phyloP scores from a whole-genome alignment of 2,329 filamentous ascomycete genomes.

The Sporothrix brunneoviolacea region DNA sequence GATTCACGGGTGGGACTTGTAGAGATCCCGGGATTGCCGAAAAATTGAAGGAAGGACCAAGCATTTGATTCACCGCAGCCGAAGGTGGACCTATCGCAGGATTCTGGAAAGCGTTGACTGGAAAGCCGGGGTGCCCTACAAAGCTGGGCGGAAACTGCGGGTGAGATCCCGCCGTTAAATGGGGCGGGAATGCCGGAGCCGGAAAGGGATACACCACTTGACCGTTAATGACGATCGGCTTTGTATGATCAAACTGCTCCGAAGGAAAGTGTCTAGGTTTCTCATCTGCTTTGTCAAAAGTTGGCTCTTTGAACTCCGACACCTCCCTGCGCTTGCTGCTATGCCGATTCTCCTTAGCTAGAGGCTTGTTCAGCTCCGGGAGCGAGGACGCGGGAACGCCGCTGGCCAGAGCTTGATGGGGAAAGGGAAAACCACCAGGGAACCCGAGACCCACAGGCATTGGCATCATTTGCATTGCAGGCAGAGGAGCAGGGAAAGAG shows the following conservation, averaged over 20 bases:
- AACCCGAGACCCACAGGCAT: slow-evolving; percentile 32
- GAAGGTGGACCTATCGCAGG: slow-evolving; percentile 22
- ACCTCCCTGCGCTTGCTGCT: slow-evolving; percentile 19
- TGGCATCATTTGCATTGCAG: slow-evolving; percentile 33
- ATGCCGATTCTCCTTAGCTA: slow-evolving; percentile 16
- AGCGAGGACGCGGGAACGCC: neutral
- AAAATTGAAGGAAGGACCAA: slow-evolving; percentile 8
- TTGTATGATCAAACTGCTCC: slow-evolving; percentile 40
- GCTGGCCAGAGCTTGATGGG: neutral
- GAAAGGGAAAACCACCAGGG: slow-evolving; percentile 19
- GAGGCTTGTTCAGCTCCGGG: slow-evolving; percentile 19
- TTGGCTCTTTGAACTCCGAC: slow-evolving; percentile 7
- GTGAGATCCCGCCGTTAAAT: slow-evolving; percentile 6
- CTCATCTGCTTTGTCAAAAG: slow-evolving; percentile 25
- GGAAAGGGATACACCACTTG: slow-evolving; percentile 29
- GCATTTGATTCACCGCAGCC: slow-evolving; percentile 19
- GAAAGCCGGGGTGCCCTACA: slow-evolving; percentile 17
- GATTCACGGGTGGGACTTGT: neutral
- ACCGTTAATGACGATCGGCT: slow-evolving; percentile 36
- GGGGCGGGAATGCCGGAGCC: slow-evolving; percentile 13
- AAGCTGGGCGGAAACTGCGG: slow-evolving; percentile 16
- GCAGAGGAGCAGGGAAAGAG: slow-evolving; percentile 19
- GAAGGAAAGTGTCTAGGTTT: slow-evolving; percentile 32
- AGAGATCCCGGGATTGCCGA: neutral
- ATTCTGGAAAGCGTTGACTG: slow-evolving; percentile 19